A percentile compares a stretch with the other conserved stretches of the same genome.
phyloP scores from a whole-genome alignment of 352 stramenopile species.

The Pythium brachiatum region DNA sequence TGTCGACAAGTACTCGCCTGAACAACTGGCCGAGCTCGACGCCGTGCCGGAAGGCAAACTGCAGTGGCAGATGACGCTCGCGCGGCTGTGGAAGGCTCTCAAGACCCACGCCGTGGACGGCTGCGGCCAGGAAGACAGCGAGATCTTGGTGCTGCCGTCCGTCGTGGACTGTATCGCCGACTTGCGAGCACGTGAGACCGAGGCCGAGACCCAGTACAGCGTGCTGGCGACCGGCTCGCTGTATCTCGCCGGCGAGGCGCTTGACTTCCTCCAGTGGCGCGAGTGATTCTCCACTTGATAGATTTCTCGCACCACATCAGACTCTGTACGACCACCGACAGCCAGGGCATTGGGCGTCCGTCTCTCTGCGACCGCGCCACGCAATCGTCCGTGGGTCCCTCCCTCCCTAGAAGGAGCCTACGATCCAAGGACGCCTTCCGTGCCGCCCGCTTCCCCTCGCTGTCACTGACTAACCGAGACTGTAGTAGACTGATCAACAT shows the following conservation, averaged over 20 bases:
- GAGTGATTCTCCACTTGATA: constrained; percentile 32
- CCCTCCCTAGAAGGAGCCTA: neutral
- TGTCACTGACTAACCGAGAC: too few species aligned
- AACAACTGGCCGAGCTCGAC: constrained; percentile 44
- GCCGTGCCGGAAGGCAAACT: constrained; percentile 39
- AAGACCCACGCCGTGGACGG: constrained; percentile 39
- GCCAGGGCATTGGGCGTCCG: neutral
- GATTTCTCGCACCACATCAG: neutral
- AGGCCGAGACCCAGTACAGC: constrained; percentile 32
- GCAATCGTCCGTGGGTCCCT: constrained; percentile 3
- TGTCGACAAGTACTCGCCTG: constrained; percentile 38
- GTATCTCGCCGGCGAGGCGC: constrained; percentile 64
- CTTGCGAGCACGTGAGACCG: constrained; percentile 25
- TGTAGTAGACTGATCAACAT: neutral
- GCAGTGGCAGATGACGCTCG: constrained; percentile 58
- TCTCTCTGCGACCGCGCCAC: neutral
- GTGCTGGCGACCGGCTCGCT: constrained; percentile 77
- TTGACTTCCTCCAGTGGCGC: constrained; percentile 61
- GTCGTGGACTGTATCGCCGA: constrained; percentile 63
- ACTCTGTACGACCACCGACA: neutral
- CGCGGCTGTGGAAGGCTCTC: constrained; percentile 49
- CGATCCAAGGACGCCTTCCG: constrained; percentile 8
- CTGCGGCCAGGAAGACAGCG: constrained; percentile 2
- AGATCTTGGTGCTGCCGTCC: constrained; percentile 46
- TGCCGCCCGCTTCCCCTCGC: constrained; percentile 1